Evolutionary conservation across 257 asterid species (phyloP).

Genomic region (Ligustrum vulgare): DNA sequence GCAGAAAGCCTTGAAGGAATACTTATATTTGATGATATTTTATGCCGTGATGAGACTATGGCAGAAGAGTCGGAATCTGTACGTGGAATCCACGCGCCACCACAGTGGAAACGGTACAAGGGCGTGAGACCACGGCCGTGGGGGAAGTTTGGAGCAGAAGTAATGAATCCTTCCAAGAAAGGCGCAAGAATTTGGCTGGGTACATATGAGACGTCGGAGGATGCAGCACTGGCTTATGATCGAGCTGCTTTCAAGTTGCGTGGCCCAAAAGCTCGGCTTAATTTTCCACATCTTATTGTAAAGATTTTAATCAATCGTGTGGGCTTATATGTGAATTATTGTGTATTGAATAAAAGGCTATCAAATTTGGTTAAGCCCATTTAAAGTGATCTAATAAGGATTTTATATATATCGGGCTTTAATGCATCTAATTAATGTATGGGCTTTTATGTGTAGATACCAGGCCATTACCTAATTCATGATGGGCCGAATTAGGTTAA

Average conservation of each 20-base stretch:
- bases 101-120: conserved; percentile 31
- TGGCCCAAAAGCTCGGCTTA: conserved; percentile 42
- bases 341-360: no score
- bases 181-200: conserved; percentile 41
- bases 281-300: conserved; percentile 49
- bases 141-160: conserved; percentile 43
- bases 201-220: conserved; percentile 38
- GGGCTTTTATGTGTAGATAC: no score
- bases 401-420: no score
- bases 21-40: neutral
- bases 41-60: neutral
- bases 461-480: no score
- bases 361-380: no score
- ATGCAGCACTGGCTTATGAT: conserved; percentile 47
- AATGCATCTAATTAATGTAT: no score
- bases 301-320: no score
- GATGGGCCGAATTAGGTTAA: no score
- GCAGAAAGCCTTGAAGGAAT: neutral
- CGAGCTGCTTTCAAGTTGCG: conserved; percentile 34
- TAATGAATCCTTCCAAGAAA: conserved; percentile 30
- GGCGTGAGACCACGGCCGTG: conserved; percentile 47
- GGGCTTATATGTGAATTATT: no score
- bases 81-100: neutral
- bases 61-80: neutral
- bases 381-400: no score